Evolutionary conservation across 148 eudicot species (phyloP).

Genomic region (Selenicereus undatus): DNA sequence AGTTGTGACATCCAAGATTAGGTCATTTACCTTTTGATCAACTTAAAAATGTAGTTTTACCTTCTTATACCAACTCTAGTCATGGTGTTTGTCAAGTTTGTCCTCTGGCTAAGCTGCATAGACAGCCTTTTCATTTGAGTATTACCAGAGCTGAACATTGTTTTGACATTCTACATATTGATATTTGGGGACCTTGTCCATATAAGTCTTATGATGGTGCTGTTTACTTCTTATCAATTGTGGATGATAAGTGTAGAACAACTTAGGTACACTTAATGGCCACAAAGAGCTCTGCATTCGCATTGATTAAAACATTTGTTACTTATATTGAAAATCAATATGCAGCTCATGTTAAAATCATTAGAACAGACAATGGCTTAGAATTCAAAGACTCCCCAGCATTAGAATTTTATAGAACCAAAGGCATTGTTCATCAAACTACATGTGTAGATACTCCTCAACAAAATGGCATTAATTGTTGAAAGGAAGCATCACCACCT

Average conservation of each 20-base stretch:
- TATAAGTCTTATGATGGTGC: not conserved
- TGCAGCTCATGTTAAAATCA: not conserved
- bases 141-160: not conserved
- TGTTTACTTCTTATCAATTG: not conserved
- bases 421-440: constrained; percentile 1
- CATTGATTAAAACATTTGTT: not conserved
- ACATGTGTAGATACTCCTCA: constrained; percentile 1
- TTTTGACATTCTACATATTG: not conserved
- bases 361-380: constrained; percentile 13
- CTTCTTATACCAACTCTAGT: not conserved
- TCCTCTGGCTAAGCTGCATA: not conserved
- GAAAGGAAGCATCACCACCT: constrained; percentile 21
- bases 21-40: not conserved
- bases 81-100: not conserved
- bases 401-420: not conserved
- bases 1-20: not conserved
- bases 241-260: not conserved
- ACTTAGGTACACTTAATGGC: not conserved
- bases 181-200: constrained; percentile 2
- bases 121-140: not conserved
- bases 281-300: not conserved
- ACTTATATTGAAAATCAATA: not conserved
- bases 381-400: not conserved
- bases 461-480: constrained; percentile 19
- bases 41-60: not conserved